Percentiles rank a stretch among this genome's conserved stretches.
Evolutionary conservation across 176 grass and related monocot genomes (phyloP).

Genomic region (Aegilops speltoides): DNA sequence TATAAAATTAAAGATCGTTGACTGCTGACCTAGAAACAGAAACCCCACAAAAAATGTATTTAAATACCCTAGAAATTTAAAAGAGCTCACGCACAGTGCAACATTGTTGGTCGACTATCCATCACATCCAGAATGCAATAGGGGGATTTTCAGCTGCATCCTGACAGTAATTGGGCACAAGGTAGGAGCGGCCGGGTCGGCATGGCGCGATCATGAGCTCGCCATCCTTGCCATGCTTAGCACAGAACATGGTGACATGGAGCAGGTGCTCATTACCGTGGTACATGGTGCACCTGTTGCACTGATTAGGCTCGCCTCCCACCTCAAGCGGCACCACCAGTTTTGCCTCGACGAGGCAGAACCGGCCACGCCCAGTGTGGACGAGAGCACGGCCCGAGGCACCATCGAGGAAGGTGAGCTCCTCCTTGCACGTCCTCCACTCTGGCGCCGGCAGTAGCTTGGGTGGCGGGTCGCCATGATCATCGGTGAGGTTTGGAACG

Average conservation of each 20-base stretch:
- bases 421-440: background rate
- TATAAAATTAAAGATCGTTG: too few species aligned
- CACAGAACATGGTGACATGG: background rate
- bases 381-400: background rate
- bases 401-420: background rate
- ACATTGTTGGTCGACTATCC: too few species aligned
- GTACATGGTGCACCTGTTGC: too few species aligned
- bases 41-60: too few species aligned
- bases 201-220: background rate
- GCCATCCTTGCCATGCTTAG: background rate
- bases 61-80: too few species aligned
- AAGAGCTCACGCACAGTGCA: too few species aligned
- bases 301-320: background rate
- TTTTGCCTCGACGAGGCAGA: background rate
- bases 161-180: too few species aligned
- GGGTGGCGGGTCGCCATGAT: background rate
- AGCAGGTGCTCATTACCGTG: background rate
- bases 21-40: too few species aligned
- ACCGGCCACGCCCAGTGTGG: background rate
- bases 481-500: background rate
- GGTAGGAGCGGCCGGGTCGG: background rate
- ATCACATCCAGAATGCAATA: too few species aligned
- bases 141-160: too few species aligned
- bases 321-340: background rate
- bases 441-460: background rate